Percentiles rank a stretch among this genome's conserved stretches.
Evolutionary conservation across 192 early-diverging fungal species (phyloP).

Genomic region (Coemansia sp.): DNA sequence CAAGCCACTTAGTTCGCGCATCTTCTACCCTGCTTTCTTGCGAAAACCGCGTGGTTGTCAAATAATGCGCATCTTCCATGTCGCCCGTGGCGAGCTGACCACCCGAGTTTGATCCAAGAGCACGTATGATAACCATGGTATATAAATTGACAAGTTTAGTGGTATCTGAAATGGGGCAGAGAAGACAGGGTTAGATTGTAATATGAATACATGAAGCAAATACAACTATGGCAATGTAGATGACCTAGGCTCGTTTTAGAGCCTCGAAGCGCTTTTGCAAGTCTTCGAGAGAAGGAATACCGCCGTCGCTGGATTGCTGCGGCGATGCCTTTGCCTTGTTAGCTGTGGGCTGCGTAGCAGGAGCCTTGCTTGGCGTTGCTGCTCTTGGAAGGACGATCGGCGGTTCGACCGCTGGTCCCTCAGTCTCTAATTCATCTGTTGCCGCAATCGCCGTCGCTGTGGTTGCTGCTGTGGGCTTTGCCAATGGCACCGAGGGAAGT

Average conservation of each 20-base stretch:
- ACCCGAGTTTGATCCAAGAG: slow-evolving; percentile 53
- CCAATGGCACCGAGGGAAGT: slow-evolving; percentile 4
- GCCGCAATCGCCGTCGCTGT: background rate
- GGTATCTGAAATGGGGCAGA: background rate
- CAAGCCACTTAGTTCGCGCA: background rate
- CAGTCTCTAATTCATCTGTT: background rate
- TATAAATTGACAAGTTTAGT: background rate
- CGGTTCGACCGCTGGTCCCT: background rate
- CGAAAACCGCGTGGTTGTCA: slow-evolving; percentile 3
- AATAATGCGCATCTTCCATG: slow-evolving; percentile 31
- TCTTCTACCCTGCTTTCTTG: background rate
- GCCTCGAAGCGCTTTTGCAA: slow-evolving; percentile 77
- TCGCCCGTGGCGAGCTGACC: slow-evolving; percentile 47
- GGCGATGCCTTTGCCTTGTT: slow-evolving; percentile 16
- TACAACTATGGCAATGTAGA: background rate
- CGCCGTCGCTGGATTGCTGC: slow-evolving; percentile 26
- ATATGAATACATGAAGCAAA: slow-evolving; percentile 11
- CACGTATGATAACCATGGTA: slow-evolving; percentile 24
- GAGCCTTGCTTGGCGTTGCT: background rate
- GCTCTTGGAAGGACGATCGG: background rate
- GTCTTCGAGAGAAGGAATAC: slow-evolving; percentile 72
- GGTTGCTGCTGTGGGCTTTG: slow-evolving; percentile 7
- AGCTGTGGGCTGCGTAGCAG: background rate
- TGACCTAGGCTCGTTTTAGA: slow-evolving; percentile 58
- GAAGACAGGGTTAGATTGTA: background rate